Conservation (phyloP, 2,329 filamentous ascomycete genomes). For the Cytospora piceae region DNA sequence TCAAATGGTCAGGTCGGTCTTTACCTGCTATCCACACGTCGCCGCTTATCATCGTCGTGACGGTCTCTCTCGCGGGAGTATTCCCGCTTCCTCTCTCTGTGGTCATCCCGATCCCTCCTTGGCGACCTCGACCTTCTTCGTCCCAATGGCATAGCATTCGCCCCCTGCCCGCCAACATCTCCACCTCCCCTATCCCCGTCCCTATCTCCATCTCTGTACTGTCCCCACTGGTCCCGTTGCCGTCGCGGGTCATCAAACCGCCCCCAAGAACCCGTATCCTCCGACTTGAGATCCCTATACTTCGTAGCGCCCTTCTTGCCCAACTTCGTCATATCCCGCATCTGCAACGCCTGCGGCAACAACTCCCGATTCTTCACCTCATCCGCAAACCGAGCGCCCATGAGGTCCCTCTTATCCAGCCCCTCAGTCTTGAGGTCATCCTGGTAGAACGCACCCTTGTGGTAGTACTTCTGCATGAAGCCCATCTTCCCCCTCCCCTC, state of each 20-base stretch:
- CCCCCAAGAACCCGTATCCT: slow-evolving; percentile 91
- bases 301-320: slow-evolving; percentile 90
- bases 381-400: slow-evolving; percentile 81
- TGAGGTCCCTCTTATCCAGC: slow-evolving; percentile 79
- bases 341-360: slow-evolving; percentile 88
- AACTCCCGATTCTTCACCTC: slow-evolving; percentile 81
- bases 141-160: slow-evolving; percentile 72
- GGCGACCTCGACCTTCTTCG: slow-evolving; percentile 62
- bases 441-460: slow-evolving; percentile 94
- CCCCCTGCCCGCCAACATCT: slow-evolving; percentile 57
- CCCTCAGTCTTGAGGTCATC: slow-evolving; percentile 77
- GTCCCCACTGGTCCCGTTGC: slow-evolving; percentile 43
- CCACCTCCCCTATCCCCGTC: slow-evolving; percentile 47
- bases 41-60: slow-evolving; percentile 63
- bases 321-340: slow-evolving; percentile 90
- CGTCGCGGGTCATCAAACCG: slow-evolving; percentile 58
- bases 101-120: slow-evolving; percentile 47
- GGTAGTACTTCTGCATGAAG: slow-evolving; percentile 95
- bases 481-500: slow-evolving; percentile 77
- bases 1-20: not conserved
- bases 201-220: slow-evolving; percentile 43
- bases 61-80: slow-evolving; percentile 57
- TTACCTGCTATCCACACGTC: slow-evolving; percentile 54
- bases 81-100: slow-evolving; percentile 59
- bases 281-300: slow-evolving; percentile 83